Conservation (phyloP, 805 yeast species). For the Candida vaughaniae region DNA sequence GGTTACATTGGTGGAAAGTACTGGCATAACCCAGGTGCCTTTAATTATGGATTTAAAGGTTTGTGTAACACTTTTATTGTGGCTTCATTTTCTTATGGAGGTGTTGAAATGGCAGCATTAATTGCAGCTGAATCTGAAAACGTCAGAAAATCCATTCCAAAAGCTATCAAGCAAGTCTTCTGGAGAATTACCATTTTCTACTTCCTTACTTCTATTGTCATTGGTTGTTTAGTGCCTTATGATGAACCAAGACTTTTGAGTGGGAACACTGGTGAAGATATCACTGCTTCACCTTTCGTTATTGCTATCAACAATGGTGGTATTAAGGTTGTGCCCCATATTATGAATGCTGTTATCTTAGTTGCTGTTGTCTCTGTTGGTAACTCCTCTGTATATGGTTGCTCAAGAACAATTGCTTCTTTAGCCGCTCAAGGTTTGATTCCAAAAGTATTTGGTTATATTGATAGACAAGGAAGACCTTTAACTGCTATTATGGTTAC, state of each 20-base stretch:
- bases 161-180: constrained; percentile 42
- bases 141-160: constrained; percentile 39
- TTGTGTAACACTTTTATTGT: constrained; percentile 34
- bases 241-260: constrained; percentile 44
- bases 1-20: constrained; percentile 34
- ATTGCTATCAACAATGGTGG: constrained; percentile 65
- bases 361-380: constrained; percentile 75
- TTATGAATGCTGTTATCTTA: constrained; percentile 73
- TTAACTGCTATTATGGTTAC: constrained; percentile 34
- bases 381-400: constrained; percentile 69
- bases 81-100: constrained; percentile 35
- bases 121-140: constrained; percentile 42
- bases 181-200: constrained; percentile 45
- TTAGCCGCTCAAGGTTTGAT: constrained; percentile 70
- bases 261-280: constrained; percentile 49
- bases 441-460: constrained; percentile 46
- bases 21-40: constrained; percentile 36
- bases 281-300: constrained; percentile 72
- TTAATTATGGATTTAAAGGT: constrained; percentile 39
- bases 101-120: constrained; percentile 35
- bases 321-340: constrained; percentile 64
- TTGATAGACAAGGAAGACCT: constrained; percentile 44
- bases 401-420: constrained; percentile 67
- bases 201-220: constrained; percentile 30
- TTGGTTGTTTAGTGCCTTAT: constrained; percentile 52